A percentile compares a stretch with the other conserved stretches of the same genome.
Conservation (phyloP, 345 rosid species). For the Cochlearia excelsa region DNA sequence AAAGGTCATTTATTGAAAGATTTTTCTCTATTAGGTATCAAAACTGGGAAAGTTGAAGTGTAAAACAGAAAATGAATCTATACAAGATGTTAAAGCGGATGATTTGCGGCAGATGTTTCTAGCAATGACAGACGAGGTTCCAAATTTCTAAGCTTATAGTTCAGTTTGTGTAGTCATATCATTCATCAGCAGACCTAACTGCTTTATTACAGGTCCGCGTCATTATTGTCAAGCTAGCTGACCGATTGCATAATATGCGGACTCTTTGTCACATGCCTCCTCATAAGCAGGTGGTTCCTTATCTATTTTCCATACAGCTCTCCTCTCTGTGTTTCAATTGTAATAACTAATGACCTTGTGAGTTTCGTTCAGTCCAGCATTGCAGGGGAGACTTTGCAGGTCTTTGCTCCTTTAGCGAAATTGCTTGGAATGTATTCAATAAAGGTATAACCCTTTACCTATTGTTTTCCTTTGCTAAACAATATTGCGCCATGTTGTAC, state of each 20-base stretch:
- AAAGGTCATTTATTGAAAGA: conserved; percentile 5
- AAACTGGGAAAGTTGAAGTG: conserved; percentile 90
- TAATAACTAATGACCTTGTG: conserved; percentile 32
- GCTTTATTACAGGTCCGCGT: conserved; percentile 77
- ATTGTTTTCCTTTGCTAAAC: conserved; percentile 3
- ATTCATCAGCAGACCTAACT: conserved; percentile 23
- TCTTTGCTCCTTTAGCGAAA: conserved; percentile 97
- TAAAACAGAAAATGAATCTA: conserved; percentile 65
- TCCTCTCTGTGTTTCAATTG: conserved; percentile 16
- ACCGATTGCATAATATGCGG: conserved; percentile 98
- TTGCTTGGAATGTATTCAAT: conserved; percentile 96
- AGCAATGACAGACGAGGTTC: conserved; percentile 97
- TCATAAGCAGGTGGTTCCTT: conserved; percentile 77
- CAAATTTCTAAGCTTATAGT: conserved; percentile 2
- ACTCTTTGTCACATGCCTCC: conserved; percentile 93
- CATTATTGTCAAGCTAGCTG: conserved; percentile 96
- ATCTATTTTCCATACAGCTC: conserved; percentile 15
- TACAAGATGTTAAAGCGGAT: conserved; percentile 98
- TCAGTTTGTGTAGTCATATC: conserved; percentile 21
- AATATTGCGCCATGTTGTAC: conserved; percentile 8
- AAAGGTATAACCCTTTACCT: conserved; percentile 52
- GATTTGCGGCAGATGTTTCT: conserved; percentile 98
- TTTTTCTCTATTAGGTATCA: conserved; percentile 59
- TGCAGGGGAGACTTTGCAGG: conserved; percentile 92
- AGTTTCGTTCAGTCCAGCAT: conserved; percentile 76